phyloP scores from a whole-genome alignment of 2,329 filamentous ascomycete genomes.

The Fusarium mangiferae region DNA sequence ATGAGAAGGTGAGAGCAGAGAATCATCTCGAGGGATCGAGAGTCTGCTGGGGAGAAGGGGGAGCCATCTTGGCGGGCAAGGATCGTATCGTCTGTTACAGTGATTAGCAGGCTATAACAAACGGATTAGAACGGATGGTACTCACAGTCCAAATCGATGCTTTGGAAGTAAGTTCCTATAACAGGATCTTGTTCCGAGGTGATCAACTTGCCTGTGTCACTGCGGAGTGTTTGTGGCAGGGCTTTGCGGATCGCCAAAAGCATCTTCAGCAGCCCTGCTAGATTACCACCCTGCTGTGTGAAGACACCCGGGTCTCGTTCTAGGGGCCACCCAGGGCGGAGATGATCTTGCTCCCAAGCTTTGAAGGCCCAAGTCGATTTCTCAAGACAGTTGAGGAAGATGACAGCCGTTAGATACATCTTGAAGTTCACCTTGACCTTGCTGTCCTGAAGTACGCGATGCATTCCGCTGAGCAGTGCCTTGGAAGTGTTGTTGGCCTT shows the following conservation, averaged over 20 bases:
- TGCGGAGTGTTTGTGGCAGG: constrained; percentile 62
- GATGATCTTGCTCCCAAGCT: constrained; percentile 71
- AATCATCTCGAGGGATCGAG: constrained; percentile 61
- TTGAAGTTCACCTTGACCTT: constrained; percentile 69
- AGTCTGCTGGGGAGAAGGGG: constrained; percentile 61
- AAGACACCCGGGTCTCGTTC: constrained; percentile 66
- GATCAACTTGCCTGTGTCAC: constrained; percentile 60
- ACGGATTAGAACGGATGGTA: constrained; percentile 13
- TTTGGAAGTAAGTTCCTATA: constrained; percentile 64
- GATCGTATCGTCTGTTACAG: constrained; percentile 47
- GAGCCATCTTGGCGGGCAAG: constrained; percentile 60
- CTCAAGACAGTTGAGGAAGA: constrained; percentile 73
- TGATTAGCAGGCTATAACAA: neutral
- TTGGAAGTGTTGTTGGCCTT: constrained; percentile 70
- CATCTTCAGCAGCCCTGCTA: constrained; percentile 70
- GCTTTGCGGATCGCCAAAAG: constrained; percentile 69
- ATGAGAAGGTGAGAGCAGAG: constrained; percentile 61
- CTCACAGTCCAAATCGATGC: constrained; percentile 68
- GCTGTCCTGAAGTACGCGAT: constrained; percentile 69
- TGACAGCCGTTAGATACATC: constrained; percentile 69
- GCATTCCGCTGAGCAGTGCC: constrained; percentile 67
- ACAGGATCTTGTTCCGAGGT: constrained; percentile 59
- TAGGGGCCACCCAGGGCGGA: constrained; percentile 70
- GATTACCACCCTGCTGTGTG: constrained; percentile 67
- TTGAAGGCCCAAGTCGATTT: constrained; percentile 77